Evolutionary conservation across 2,329 filamentous ascomycete genomes (phyloP).

Genomic region (Grosmannia penicillata): DNA sequence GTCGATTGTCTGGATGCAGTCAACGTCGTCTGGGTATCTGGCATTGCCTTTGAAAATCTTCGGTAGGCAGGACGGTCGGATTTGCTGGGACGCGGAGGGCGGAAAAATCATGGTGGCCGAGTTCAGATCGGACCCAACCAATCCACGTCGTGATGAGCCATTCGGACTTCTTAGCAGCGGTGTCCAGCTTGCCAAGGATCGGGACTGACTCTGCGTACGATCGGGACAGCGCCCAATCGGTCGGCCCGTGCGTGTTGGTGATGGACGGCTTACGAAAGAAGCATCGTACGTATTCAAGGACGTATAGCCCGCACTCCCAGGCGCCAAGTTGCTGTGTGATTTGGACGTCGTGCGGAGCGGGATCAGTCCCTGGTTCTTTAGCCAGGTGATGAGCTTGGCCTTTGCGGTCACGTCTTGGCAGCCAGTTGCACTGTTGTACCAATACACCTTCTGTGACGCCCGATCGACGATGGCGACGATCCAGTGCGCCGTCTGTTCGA

Average conservation of each 20-base stretch:
- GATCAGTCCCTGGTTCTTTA: too few relatives aligned
- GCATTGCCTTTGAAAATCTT: too few relatives aligned
- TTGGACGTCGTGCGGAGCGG: too few relatives aligned
- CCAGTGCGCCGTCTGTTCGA: too few relatives aligned
- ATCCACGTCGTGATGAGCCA: background rate
- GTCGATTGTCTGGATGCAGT: too few relatives aligned
- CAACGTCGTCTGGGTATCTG: too few relatives aligned
- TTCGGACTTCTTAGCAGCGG: background rate
- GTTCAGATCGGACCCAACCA: background rate
- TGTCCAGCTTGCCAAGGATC: background rate
- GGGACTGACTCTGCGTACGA: background rate
- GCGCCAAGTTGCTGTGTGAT: background rate
- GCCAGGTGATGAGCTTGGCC: background rate
- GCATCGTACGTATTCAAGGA: background rate
- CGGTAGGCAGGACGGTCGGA: too few relatives aligned
- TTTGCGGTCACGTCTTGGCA: too few relatives aligned
- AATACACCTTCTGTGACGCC: too few relatives aligned
- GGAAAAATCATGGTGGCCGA: background rate
- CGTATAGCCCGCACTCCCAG: background rate
- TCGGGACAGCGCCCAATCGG: background rate
- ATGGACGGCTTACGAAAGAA: background rate
- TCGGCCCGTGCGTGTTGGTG: too few relatives aligned
- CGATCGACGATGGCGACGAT: too few relatives aligned
- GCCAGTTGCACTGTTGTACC: too few relatives aligned
- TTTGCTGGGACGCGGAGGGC: background rate